phyloP scores from a whole-genome alignment of 345 rosid genomes.

The Euphorbia pulcherrima region DNA sequence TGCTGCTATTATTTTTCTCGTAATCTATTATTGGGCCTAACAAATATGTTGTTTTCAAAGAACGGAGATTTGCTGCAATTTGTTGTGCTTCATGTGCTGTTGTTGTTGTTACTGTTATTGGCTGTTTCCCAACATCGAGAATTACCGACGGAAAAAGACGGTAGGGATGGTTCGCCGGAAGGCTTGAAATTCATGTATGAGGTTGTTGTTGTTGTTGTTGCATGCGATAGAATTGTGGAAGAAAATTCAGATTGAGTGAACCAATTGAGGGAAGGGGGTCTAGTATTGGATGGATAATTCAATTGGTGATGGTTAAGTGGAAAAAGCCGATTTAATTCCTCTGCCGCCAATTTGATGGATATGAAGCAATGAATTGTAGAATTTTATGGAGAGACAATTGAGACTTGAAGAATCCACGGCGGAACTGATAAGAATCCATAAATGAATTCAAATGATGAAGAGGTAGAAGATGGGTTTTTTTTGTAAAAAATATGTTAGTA shows the following conservation, averaged over 20 bases:
- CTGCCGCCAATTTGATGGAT: conserved; percentile 20
- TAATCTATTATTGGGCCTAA: no score
- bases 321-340: no score
- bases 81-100: conserved; percentile 39
- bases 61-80: conserved; percentile 41
- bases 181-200: conserved; percentile 41
- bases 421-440: conserved; percentile 11
- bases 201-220: conserved; percentile 21
- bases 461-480: no score
- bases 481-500: no score
- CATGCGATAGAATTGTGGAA: no score
- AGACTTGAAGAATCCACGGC: conserved; percentile 35
- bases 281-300: conserved; percentile 34
- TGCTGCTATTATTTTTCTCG: no score
- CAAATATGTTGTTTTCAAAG: conserved; percentile 41
- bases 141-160: conserved; percentile 27
- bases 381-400: conserved; percentile 40
- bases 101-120: conserved; percentile 33
- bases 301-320: conserved; percentile 36
- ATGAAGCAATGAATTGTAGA: conserved; percentile 29
- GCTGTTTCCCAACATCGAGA: conserved; percentile 45
- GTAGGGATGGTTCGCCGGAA: conserved; percentile 31
- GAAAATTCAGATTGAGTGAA: conserved; percentile 39
- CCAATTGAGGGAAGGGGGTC: conserved; percentile 32
- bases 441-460: background rate